phyloP scores from a whole-genome alignment of 2,329 filamentous ascomycete genomes.

The Raffaelea arxii region DNA sequence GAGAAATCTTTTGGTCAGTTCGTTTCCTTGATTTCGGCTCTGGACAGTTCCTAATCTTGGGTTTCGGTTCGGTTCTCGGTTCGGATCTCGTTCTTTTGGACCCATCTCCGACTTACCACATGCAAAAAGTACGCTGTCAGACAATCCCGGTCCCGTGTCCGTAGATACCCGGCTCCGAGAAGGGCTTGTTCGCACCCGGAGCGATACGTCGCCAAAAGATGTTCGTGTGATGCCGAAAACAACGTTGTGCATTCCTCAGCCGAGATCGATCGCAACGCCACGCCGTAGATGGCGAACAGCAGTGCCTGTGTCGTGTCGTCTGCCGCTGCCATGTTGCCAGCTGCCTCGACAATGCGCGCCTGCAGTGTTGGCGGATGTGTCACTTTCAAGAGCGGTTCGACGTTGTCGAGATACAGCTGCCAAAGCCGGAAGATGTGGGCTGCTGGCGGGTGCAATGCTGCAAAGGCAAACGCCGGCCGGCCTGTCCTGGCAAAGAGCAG shows the following conservation, averaged over 20 bases:
- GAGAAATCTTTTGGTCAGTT: conserved; percentile 31
- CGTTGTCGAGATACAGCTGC: conserved; percentile 49
- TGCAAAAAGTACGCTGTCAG: conserved; percentile 49
- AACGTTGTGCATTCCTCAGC: conserved; percentile 30
- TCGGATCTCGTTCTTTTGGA: not conserved
- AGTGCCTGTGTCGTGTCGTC: conserved; percentile 38
- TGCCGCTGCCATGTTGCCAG: conserved; percentile 28
- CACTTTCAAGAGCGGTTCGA: conserved; percentile 50
- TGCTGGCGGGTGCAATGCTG: conserved; percentile 37
- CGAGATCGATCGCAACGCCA: conserved; percentile 30
- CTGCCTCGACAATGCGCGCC: conserved; percentile 38
- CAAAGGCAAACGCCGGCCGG: conserved; percentile 30
- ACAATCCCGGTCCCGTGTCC: conserved; percentile 38
- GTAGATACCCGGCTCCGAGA: conserved; percentile 37
- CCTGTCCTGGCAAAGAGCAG: conserved; percentile 40
- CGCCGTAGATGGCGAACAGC: conserved; percentile 43
- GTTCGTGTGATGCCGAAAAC: conserved; percentile 29
- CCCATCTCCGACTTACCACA: conserved; percentile 28
- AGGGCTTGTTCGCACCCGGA: conserved; percentile 44
- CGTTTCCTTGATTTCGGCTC: not conserved
- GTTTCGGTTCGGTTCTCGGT: not conserved
- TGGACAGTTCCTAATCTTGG: too few relatives aligned
- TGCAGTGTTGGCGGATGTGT: conserved; percentile 48
- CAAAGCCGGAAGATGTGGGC: conserved; percentile 39
- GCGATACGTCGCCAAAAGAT: conserved; percentile 33